phyloP scores from a whole-genome alignment of 371 early-diverging fungal genomes.

The Blakeslea trispora region DNA sequence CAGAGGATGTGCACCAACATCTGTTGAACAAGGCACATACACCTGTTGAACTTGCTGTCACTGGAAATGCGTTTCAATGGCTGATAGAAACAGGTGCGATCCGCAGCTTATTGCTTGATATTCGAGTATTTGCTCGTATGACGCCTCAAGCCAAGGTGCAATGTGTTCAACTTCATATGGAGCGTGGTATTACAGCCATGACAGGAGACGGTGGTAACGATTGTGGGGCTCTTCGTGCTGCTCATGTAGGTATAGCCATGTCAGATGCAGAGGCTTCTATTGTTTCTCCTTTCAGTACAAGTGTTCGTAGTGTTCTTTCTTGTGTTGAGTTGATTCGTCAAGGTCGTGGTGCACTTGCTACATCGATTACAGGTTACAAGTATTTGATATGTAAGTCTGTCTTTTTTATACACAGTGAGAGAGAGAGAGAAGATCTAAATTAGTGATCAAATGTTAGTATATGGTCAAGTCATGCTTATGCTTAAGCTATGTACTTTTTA shows the following conservation, averaged over 20 bases:
- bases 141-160: conserved; percentile 72
- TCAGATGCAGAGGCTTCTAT: conserved; percentile 86
- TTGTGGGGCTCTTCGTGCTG: conserved; percentile 89
- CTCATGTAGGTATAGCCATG: conserved; percentile 91
- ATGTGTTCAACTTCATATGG: conserved; percentile 78
- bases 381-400: conserved; percentile 51
- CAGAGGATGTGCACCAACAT: conserved; percentile 38
- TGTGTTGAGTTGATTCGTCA: conserved; percentile 76
- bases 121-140: conserved; percentile 81
- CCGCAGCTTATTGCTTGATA: conserved; percentile 52
- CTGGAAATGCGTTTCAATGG: conserved; percentile 70
- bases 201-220: conserved; percentile 98
- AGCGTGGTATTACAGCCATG: conserved; percentile 79
- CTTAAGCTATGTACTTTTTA: conserved; percentile 65
- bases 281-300: conserved; percentile 85
- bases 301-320: conserved; percentile 63
- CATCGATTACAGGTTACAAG: conserved; percentile 76
- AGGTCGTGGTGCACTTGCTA: conserved; percentile 77
- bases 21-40: conserved; percentile 34
- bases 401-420: no score
- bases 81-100: conserved; percentile 47
- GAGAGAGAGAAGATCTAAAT: conserved; percentile 41
- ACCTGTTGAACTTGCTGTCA: conserved; percentile 68
- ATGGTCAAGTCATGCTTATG: conserved; percentile 77
- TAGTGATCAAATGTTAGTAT: conserved; percentile 33